Base-by-base conservation (phyloP, 2,329 filamentous ascomycete genomes). In the Ilyonectria robusta region DNA sequence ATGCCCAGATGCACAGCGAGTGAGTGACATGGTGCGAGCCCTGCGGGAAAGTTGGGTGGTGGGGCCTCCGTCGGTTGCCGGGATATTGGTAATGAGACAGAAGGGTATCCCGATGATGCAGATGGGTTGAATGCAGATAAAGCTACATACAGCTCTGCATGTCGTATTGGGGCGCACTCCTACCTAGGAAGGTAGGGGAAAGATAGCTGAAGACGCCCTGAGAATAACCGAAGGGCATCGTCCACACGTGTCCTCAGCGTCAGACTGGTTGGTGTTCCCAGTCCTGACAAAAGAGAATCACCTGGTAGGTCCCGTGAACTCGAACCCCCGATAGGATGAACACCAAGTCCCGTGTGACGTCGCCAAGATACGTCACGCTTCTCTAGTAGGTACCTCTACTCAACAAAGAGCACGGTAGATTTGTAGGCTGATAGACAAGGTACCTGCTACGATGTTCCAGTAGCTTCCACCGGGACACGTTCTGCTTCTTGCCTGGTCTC, bases 221-320 rank as follows among this genome's bases (percentile, higher is more conserved):
- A 17, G 19, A 35, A 35, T 58, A 19, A 23, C 40, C 13, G n/a
- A 11, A 31, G 46, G 44, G 31, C 33, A 21, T 37, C 31, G 29
- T 35, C 61, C 61, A 58, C 61, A 64, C 37, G n/a, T 47, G 48
- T 44, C 6, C 46, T 8, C 23, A 15, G 35, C 46, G 40, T 37
- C 35, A 35, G 13, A 29, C 37, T 57, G 19, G n/a, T 51, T 51
- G 31, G 53, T 44, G 26, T 35, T 57, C 10, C 48, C 40, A 35
- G 17, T 53, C 29, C 48, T 53, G 31, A 35, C 50, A 10, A 19
- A 42, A 35, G 29, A 9, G 10, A 21, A 21, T 21, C 48, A 10
- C n/a, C 58, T 31, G 29, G 37, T n/a, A 48, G 29, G 50, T 29
- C 50, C 40, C 59, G 59, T 61, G 50, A 63, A 63, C 60, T 63